Evolutionary conservation across 805 yeast species (phyloP).

Genomic region (Phaffomyces thermotolerans): DNA sequence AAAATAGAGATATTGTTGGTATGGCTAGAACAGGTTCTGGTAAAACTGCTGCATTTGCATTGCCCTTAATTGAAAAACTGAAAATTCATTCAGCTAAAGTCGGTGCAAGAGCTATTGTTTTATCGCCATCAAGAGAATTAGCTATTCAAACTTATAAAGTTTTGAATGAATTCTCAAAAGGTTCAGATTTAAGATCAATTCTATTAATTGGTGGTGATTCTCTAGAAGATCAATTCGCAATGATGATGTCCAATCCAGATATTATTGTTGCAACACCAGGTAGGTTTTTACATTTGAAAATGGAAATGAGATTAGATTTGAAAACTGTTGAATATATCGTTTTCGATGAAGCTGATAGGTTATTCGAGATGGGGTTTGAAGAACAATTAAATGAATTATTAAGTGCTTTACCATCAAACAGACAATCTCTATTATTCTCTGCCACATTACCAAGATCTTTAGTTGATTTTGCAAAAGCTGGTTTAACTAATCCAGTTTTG

Average conservation of each 20-base stretch:
- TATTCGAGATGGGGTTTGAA: slow-evolving; percentile 93
- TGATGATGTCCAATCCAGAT: slow-evolving; percentile 93
- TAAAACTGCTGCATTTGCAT: slow-evolving; percentile 92
- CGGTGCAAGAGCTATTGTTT: slow-evolving; percentile 81
- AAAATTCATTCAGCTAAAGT: slow-evolving; percentile 79
- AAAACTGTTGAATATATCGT: slow-evolving; percentile 82
- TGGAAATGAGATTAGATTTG: slow-evolving; percentile 88
- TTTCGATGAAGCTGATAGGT: slow-evolving; percentile 95
- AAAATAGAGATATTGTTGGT: slow-evolving; percentile 90
- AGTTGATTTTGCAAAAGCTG: slow-evolving; percentile 97
- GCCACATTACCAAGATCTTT: slow-evolving; percentile 91
- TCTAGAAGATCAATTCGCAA: slow-evolving; percentile 89
- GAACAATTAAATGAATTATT: slow-evolving; percentile 88
- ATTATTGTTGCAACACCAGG: slow-evolving; percentile 96
- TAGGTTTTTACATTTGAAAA: slow-evolving; percentile 88
- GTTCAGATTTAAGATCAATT: slow-evolving; percentile 74
- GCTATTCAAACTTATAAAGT: slow-evolving; percentile 90
- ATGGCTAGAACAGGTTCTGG: slow-evolving; percentile 99
- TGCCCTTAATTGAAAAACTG: slow-evolving; percentile 83
- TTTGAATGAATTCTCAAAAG: slow-evolving; percentile 78
- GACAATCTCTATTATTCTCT: slow-evolving; percentile 87
- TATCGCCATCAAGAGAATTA: slow-evolving; percentile 94
- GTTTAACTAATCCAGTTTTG: slow-evolving; percentile 83
- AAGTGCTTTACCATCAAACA: slow-evolving; percentile 69
- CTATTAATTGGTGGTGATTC: slow-evolving; percentile 96